Conservation (phyloP, 1,139 yeast genomes). For the Scheffersomyces stambukii region DNA sequence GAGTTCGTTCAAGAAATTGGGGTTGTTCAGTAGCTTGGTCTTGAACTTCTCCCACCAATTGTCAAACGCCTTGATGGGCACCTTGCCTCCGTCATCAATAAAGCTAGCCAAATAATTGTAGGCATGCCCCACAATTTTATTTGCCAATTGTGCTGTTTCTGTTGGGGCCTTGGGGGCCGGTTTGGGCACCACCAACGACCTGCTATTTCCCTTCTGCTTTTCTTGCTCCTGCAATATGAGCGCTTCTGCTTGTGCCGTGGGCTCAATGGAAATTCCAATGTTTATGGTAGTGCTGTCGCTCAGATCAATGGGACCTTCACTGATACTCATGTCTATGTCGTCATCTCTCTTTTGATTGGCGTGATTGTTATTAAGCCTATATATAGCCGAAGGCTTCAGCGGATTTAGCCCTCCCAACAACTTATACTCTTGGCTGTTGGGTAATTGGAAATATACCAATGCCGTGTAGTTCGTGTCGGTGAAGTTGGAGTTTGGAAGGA, state of each 20-base stretch:
- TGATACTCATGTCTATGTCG: constrained; percentile 36
- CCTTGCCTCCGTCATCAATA: constrained; percentile 71
- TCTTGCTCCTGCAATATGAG: constrained; percentile 35
- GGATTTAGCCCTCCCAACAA: constrained; percentile 74
- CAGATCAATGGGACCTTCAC: constrained; percentile 14
- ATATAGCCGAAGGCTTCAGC: constrained; percentile 86
- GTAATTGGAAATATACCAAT: constrained; percentile 82
- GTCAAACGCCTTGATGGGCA: constrained; percentile 84
- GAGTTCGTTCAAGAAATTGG: constrained; percentile 62
- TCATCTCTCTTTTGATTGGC: constrained; percentile 19
- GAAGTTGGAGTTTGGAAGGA: constrained; percentile 61
- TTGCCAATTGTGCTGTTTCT: constrained; percentile 58
- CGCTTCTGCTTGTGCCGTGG: constrained; percentile 55
- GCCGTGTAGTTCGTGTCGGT: constrained; percentile 75
- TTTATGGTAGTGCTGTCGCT: constrained; percentile 40
- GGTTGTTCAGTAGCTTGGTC: constrained; percentile 69
- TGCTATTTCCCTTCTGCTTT: constrained; percentile 13
- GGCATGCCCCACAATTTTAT: constrained; percentile 85
- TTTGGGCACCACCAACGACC: constrained; percentile 20
- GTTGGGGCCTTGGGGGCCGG: constrained; percentile 15
- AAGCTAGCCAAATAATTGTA: constrained; percentile 87
- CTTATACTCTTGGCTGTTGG: constrained; percentile 62
- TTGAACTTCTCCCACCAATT: constrained; percentile 96
- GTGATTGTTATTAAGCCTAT: constrained; percentile 56
- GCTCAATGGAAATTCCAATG: constrained; percentile 88